Base-by-base conservation (phyloP, 1,284 basidiomycete genomes). In the Ceratobasidium sp. region DNA sequence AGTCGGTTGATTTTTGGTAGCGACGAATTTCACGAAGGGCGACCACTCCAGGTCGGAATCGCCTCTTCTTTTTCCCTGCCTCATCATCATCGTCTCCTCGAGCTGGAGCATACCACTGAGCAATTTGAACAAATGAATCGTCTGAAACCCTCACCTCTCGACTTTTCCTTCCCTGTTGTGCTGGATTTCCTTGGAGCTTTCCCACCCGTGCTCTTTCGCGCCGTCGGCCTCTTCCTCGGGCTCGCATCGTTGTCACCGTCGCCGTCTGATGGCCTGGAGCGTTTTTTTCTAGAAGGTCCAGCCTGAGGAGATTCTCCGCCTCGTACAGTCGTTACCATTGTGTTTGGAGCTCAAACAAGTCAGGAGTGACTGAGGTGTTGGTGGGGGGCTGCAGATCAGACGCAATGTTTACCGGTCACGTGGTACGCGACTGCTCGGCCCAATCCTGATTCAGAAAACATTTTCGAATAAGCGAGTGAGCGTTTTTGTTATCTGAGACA, bases 1-100 rank as follows among this genome's bases (percentile, higher is more conserved):
- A 83, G 78, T 97, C 94, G 3, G 96, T 97, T 76, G 88, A 90
- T 80, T 94, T 96, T 81, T 98, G 96, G 80, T 96, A 97, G 79
- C 92, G 92, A 75, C 96, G 86, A 71, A 98, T 97, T 83, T 98
- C 96, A 43, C 91, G 87, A 72, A 98, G 83, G 32, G 96, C 96
- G 73, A 92, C 88, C 0, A 93, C 96, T 2, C 95, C 95, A 0
- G 95, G 94, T 75, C 92, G 85, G 82, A 87, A 97, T 14, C 84
- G 79, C 55, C 90, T 83, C 59, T 85, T 86, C 74, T 87, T 87
- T 80, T 87, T 88, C 79, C 82, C 80, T 36, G 77, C 76, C 0
- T 55, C 78, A 41, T 78, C 78, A 74, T 79, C 64, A 28, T 77
- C 75, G 45, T 78, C 73, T 72, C 75, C 77, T 77, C 74, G 52